Evolutionary conservation across 1,139 yeast species (phyloP).

Genomic region (Nakaseomyces nivariensis): DNA sequence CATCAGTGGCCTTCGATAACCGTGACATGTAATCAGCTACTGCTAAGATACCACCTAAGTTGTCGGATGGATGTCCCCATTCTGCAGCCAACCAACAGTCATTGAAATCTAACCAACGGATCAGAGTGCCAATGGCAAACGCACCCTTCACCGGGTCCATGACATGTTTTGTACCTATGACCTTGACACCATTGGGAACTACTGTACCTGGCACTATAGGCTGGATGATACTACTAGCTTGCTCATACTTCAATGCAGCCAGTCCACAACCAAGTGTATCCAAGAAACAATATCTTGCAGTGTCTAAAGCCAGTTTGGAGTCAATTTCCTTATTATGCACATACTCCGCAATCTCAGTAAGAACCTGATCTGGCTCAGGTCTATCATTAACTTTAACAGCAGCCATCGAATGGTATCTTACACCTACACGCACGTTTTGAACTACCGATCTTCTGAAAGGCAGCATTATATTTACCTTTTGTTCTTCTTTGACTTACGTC

Average conservation of each 20-base stretch:
- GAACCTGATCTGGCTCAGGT: constrained; percentile 41
- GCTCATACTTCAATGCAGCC: constrained; percentile 47
- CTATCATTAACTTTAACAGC: constrained; percentile 22
- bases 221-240: constrained; percentile 40
- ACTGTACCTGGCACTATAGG: constrained; percentile 47
- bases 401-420: constrained; percentile 3
- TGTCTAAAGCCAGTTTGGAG: constrained; percentile 40
- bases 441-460: neutral
- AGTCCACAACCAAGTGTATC: constrained; percentile 53
- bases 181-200: constrained; percentile 45
- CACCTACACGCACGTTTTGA: neutral
- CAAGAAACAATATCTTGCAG: constrained; percentile 44
- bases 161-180: constrained; percentile 42
- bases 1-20: constrained; percentile 34
- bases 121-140: constrained; percentile 45
- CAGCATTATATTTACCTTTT: neutral
- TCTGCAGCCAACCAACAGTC: constrained; percentile 60
- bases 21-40: constrained; percentile 49
- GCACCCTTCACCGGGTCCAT: constrained; percentile 51
- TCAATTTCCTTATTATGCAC: constrained; percentile 39
- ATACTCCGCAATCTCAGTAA: constrained; percentile 41
- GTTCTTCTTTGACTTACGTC: neutral
- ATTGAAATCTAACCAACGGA: constrained; percentile 51
- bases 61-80: constrained; percentile 59
- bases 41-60: constrained; percentile 48